phyloP scores from a whole-genome alignment of 2,329 filamentous ascomycete species.

The Proliferodiscus dingleyae region DNA sequence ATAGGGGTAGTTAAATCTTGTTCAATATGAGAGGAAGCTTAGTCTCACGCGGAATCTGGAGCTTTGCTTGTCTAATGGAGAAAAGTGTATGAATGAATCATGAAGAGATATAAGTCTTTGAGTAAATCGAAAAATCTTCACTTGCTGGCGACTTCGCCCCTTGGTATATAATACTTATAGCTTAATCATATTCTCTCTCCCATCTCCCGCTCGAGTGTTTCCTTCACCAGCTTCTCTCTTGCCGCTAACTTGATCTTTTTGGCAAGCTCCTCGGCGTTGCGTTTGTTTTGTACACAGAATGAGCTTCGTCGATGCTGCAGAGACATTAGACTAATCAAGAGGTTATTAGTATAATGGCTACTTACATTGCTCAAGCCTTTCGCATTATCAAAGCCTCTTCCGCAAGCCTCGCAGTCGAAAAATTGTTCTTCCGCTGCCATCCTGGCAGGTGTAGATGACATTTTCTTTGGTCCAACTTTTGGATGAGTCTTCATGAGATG shows the following conservation, averaged over 20 bases:
- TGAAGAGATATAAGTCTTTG: too few species aligned
- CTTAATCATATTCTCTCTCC: background rate
- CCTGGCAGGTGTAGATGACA: too few species aligned
- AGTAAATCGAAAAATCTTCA: too few species aligned
- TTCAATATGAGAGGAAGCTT: too few species aligned
- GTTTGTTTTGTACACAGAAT: background rate
- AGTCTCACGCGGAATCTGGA: too few species aligned
- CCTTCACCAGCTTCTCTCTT: conserved; percentile 12
- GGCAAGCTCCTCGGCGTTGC: background rate
- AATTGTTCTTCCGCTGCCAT: background rate
- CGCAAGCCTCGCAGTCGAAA: background rate
- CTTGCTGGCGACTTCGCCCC: too few species aligned
- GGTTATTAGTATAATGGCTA: background rate
- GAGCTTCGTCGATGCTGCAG: background rate
- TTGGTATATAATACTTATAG: background rate
- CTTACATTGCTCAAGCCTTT: background rate
- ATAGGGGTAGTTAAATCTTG: background rate
- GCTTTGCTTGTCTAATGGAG: too few species aligned
- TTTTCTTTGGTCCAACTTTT: too few species aligned
- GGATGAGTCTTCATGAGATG: too few species aligned
- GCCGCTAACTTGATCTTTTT: conserved; percentile 2
- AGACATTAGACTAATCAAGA: background rate
- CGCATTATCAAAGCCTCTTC: background rate
- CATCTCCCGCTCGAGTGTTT: conserved; percentile 17
- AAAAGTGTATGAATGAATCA: too few species aligned